phyloP scores from a whole-genome alignment of 768 basidiomycete species.

The Lactarius psammicola region DNA sequence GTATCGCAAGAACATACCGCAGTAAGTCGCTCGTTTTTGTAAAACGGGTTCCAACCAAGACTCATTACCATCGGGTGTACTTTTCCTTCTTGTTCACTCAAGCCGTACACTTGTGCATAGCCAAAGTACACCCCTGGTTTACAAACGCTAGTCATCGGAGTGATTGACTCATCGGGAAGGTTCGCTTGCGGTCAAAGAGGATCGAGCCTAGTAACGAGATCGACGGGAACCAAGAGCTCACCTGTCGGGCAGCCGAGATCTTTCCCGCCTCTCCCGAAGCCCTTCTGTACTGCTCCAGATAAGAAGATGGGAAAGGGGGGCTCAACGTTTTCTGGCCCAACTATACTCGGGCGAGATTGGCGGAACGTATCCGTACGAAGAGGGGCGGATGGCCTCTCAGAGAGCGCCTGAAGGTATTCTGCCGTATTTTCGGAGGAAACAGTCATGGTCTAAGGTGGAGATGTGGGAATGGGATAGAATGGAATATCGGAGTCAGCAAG shows the following conservation, averaged over 20 bases:
- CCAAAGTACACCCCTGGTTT: constrained; percentile 94
- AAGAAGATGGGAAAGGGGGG: constrained; percentile 81
- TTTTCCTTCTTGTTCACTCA: constrained; percentile 55
- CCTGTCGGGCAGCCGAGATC: constrained; percentile 97
- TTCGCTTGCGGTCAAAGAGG: constrained; percentile 58
- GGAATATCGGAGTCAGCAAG: background rate
- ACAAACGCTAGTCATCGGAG: constrained; percentile 63
- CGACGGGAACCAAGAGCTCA: constrained; percentile 38
- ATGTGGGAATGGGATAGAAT: background rate
- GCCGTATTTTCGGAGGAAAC: constrained; percentile 28
- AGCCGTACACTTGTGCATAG: constrained; percentile 69
- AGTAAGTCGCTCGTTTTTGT: constrained; percentile 88
- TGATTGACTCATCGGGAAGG: constrained; percentile 83
- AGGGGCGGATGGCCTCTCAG: constrained; percentile 45
- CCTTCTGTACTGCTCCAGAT: constrained; percentile 76
- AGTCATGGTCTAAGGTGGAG: constrained; percentile 19
- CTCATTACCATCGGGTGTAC: constrained; percentile 99
- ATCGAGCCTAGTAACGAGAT: constrained; percentile 2
- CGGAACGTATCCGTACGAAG: constrained; percentile 52
- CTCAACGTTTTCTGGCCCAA: constrained; percentile 67
- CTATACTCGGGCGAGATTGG: constrained; percentile 54
- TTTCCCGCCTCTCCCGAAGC: constrained; percentile 92
- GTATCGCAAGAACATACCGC: constrained; percentile 59
- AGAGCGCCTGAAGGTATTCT: constrained; percentile 29
- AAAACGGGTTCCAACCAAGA: constrained; percentile 96